These are phyloP conservation scores for Xylariaceae sp. DNA, from an alignment of 2,329 filamentous ascomycete genomes.

Conservation along the genomic window DNA sequence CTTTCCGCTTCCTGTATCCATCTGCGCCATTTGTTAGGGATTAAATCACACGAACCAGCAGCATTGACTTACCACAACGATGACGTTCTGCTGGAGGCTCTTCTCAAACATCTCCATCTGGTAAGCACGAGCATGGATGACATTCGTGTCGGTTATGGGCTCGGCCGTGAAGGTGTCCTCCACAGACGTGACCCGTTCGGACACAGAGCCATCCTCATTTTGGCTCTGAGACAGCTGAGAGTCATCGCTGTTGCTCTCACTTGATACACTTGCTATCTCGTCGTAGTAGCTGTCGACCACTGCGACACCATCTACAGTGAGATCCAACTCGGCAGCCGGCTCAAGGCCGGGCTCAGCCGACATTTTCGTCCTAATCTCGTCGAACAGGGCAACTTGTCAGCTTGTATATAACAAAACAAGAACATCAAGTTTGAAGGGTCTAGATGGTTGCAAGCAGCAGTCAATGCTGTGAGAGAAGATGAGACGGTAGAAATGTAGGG, in stretches of 20 bases:
- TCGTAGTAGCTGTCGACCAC: neutral
- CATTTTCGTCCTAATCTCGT: neutral
- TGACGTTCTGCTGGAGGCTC: conserved; percentile 63
- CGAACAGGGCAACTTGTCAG: no score
- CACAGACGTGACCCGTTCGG: neutral
- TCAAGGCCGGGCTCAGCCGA: neutral
- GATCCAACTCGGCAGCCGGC: conserved; percentile 2
- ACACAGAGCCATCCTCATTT: no score
- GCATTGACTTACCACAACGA: conserved; percentile 55
- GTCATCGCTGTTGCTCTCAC: no score
- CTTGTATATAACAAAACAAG: neutral
- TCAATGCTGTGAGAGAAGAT: neutral
- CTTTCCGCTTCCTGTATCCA: conserved; percentile 77
- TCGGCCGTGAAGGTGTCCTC: conserved; percentile 1
- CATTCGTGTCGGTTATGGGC: conserved; percentile 20
- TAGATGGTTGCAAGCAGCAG: neutral
- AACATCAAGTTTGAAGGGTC: neutral
- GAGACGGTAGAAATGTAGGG: neutral
- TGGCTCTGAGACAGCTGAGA: no score
- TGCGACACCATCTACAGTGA: neutral
- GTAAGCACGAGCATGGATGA: conserved; percentile 54
- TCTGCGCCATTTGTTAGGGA: conserved; percentile 37
- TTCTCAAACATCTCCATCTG: conserved; percentile 71
- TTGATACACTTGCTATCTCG: no score
- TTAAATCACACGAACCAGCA: neutral